Evolutionary conservation across 1,284 basidiomycete genomes (phyloP).

Genomic region (Cryptococcus neoformans): DNA sequence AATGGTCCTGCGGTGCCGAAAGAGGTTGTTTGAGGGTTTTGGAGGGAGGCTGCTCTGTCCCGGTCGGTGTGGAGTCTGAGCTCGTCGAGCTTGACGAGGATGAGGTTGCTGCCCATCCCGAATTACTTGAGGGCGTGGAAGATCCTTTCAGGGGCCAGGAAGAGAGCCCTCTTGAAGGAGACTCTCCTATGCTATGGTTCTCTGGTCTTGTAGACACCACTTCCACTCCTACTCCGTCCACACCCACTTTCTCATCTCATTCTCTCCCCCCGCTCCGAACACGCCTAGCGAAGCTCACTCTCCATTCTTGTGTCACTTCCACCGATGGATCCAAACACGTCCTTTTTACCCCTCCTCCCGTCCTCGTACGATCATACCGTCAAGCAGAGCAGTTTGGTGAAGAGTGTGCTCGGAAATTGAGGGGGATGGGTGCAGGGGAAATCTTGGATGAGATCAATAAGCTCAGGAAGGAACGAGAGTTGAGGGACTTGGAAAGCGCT

Average conservation of each 20-base stretch:
- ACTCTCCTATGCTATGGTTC: slow-evolving; percentile 42
- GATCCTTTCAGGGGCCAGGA: slow-evolving; percentile 18
- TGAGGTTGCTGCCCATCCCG: slow-evolving; percentile 5
- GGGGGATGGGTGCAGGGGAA: slow-evolving; percentile 65
- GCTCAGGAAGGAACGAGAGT: slow-evolving; percentile 61
- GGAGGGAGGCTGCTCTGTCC: slow-evolving; percentile 96
- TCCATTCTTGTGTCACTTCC: slow-evolving; percentile 77
- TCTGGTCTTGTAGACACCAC: slow-evolving; percentile 42
- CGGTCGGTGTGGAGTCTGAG: slow-evolving; percentile 77
- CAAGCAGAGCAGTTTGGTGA: slow-evolving; percentile 69
- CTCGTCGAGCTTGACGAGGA: slow-evolving; percentile 27
- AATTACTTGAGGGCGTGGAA: slow-evolving; percentile 9
- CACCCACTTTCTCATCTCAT: slow-evolving; percentile 13
- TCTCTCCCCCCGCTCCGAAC: slow-evolving; percentile 22
- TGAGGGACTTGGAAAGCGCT: slow-evolving; percentile 50
- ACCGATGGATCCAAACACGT: slow-evolving; percentile 69
- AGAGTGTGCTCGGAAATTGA: slow-evolving; percentile 61
- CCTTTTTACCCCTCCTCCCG: slow-evolving; percentile 55
- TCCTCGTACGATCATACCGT: slow-evolving; percentile 54
- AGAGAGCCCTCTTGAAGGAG: slow-evolving; percentile 15
- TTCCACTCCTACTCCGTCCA: slow-evolving; percentile 13
- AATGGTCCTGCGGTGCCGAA: slow-evolving; percentile 76
- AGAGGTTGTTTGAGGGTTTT: slow-evolving; percentile 79
- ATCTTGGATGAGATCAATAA: slow-evolving; percentile 75
- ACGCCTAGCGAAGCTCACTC: slow-evolving; percentile 53